Evolutionary conservation across 2,329 filamentous ascomycete species (phyloP).

Genomic region (Alternaria triticina): DNA sequence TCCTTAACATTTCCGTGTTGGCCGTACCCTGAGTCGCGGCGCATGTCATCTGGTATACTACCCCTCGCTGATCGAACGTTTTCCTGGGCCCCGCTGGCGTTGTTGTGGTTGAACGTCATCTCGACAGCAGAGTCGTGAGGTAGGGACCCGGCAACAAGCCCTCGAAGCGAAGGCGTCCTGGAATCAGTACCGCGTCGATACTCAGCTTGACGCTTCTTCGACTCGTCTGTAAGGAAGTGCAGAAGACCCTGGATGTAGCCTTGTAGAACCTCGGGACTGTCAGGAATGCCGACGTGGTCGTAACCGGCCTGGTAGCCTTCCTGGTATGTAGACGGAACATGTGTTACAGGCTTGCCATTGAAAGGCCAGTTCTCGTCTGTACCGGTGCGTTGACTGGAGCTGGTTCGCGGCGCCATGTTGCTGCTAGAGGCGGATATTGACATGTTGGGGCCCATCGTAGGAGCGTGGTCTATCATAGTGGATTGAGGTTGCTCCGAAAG

Average conservation of each 20-base stretch:
- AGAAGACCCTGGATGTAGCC: conserved; percentile 44
- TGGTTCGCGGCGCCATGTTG: conserved; percentile 13
- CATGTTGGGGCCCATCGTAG: conserved; percentile 3
- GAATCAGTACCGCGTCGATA: conserved; percentile 18
- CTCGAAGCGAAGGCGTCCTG: conserved; percentile 34
- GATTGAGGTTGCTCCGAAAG: conserved; percentile 7
- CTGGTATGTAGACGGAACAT: conserved; percentile 44
- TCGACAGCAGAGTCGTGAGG: conserved; percentile 39
- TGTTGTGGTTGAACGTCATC: conserved; percentile 31
- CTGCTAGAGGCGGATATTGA: conserved; percentile 19
- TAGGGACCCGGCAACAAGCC: conserved; percentile 28
- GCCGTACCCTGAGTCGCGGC: conserved; percentile 23
- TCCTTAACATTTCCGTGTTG: conserved; percentile 17
- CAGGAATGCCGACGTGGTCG: conserved; percentile 43
- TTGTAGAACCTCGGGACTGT: conserved; percentile 39
- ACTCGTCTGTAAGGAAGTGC: conserved; percentile 37
- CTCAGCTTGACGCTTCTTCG: conserved; percentile 25
- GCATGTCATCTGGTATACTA: conserved; percentile 10
- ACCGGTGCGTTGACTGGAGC: conserved; percentile 23
- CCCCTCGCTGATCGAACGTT: conserved; percentile 29
- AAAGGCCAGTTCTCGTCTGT: conserved; percentile 33
- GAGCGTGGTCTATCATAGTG: conserved; percentile 10
- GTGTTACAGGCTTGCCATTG: conserved; percentile 23
- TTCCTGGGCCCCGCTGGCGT: conserved; percentile 28
- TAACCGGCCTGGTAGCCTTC: conserved; percentile 48